Evolutionary conservation across 2,329 filamentous ascomycete genomes (phyloP).

Genomic region (Akanthomyces muscarius): DNA sequence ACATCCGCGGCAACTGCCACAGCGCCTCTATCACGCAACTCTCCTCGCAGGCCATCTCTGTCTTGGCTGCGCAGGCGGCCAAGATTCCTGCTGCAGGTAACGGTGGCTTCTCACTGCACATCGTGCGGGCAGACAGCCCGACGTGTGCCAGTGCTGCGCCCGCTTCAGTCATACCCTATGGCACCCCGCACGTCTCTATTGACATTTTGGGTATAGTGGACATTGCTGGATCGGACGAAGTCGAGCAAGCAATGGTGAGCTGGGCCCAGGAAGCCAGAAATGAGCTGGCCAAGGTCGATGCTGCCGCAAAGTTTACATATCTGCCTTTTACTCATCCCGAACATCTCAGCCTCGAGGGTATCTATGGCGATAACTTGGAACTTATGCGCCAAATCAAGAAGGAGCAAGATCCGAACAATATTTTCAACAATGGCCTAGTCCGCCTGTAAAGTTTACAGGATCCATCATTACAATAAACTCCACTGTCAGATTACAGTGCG

Average conservation of each 20-base stretch:
- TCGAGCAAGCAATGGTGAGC: constrained; percentile 22
- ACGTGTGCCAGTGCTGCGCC: constrained; percentile 14
- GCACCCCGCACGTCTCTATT: constrained; percentile 33
- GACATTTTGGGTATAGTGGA: constrained; percentile 29
- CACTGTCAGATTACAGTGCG: too few relatives aligned
- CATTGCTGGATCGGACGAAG: constrained; percentile 22
- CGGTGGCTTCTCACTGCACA: constrained; percentile 18
- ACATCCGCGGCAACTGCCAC: constrained; percentile 21
- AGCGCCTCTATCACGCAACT: constrained; percentile 24
- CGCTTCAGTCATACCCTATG: constrained; percentile 29
- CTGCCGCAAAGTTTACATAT: constrained; percentile 29
- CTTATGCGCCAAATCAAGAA: constrained; percentile 26
- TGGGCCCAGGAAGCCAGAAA: constrained; percentile 26
- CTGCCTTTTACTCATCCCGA: constrained; percentile 28
- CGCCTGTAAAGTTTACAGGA: neutral
- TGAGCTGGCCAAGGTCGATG: constrained; percentile 23
- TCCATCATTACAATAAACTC: neutral
- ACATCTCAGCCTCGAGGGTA: constrained; percentile 25
- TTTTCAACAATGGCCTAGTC: constrained; percentile 27
- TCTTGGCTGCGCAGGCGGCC: constrained; percentile 25
- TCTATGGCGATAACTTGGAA: constrained; percentile 29
- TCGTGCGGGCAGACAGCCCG: constrained; percentile 8
- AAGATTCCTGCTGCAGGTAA: constrained; percentile 24
- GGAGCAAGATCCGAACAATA: constrained; percentile 33
- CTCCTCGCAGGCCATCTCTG: constrained; percentile 25